These are phyloP conservation scores for Metarhizium robertsii DNA, from an alignment of 2,329 filamentous ascomycete genomes.

Conservation along the genomic window DNA sequence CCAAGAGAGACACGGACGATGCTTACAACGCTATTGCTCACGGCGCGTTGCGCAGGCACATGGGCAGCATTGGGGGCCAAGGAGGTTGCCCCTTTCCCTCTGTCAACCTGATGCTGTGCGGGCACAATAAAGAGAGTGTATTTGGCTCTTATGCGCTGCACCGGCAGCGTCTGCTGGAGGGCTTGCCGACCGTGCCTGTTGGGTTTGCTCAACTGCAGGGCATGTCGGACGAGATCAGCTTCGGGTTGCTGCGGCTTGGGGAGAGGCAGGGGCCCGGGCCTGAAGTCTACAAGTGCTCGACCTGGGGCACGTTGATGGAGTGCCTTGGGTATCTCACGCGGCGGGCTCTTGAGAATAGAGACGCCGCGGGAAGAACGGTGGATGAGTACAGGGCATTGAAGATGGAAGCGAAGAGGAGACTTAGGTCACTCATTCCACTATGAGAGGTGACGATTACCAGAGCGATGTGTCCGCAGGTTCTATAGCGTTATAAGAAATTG, in stretches of 20 bases:
- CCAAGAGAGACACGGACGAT: conserved; percentile 41
- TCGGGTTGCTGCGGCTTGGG: conserved; percentile 32
- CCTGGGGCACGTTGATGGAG: conserved; percentile 28
- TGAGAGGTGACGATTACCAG: too few relatives aligned
- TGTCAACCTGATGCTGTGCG: conserved; percentile 40
- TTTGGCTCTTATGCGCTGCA: conserved; percentile 34
- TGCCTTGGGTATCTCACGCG: conserved; percentile 28
- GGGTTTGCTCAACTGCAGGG: conserved; percentile 46
- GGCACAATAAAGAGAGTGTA: conserved; percentile 37
- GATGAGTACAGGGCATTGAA: not conserved
- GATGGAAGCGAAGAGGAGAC: not conserved
- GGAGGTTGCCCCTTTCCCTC: conserved; percentile 27
- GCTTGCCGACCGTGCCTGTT: conserved; percentile 22
- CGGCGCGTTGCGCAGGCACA: conserved; percentile 31
- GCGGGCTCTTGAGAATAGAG: conserved; percentile 28
- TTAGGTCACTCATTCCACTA: not conserved
- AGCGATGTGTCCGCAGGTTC: not conserved
- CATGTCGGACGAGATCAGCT: conserved; percentile 49
- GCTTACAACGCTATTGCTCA: conserved; percentile 40
- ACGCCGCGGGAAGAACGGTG: conserved; percentile 17
- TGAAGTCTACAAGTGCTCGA: conserved; percentile 30
- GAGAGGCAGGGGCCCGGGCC: conserved; percentile 10
- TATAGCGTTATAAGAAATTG: not conserved
- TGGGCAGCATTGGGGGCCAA: conserved; percentile 5
- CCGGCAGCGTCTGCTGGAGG: conserved; percentile 24